These are phyloP conservation scores for Trypethelium eluteriae DNA, from an alignment of 495 filamentous ascomycete species.

Conservation along the genomic window DNA sequence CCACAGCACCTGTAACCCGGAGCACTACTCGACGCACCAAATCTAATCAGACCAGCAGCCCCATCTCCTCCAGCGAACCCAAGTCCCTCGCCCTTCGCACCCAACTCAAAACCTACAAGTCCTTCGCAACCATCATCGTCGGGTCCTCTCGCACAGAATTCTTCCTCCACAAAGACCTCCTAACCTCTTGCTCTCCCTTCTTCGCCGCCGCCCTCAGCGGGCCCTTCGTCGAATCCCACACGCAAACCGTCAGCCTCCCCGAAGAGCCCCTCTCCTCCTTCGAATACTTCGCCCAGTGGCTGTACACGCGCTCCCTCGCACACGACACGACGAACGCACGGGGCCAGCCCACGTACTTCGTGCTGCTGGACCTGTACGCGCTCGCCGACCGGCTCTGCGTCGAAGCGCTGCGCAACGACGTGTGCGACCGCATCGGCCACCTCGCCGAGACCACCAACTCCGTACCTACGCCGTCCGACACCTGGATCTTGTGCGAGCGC, in stretches of 20 bases:
- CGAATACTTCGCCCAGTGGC: conserved; percentile 42
- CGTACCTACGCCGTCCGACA: conserved; percentile 43
- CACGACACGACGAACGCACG: conserved; percentile 29
- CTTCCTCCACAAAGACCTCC: conserved; percentile 39
- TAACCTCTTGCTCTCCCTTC: conserved; percentile 40
- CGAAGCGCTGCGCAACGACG: conserved; percentile 35
- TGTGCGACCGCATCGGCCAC: conserved; percentile 35
- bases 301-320: conserved; percentile 39
- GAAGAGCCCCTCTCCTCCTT: conserved; percentile 37
- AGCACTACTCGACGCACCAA: conserved; percentile 12
- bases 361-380: conserved; percentile 41
- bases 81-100: conserved; percentile 17
- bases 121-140: conserved; percentile 32
- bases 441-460: conserved; percentile 40
- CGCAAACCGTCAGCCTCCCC: conserved; percentile 36
- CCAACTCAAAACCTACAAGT: conserved; percentile 28
- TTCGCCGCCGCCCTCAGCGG: conserved; percentile 44
- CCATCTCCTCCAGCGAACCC: conserved; percentile 18
- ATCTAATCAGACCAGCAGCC: conserved; percentile 19
- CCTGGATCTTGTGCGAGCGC: conserved; percentile 36
- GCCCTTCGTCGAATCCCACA: conserved; percentile 39
- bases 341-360: conserved; percentile 40
- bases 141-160: conserved; percentile 32
- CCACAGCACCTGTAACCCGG: conserved; percentile 3
- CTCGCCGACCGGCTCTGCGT: conserved; percentile 40